Conservation (phyloP, 257 asterid species). For the Solanum etuberosum region DNA sequence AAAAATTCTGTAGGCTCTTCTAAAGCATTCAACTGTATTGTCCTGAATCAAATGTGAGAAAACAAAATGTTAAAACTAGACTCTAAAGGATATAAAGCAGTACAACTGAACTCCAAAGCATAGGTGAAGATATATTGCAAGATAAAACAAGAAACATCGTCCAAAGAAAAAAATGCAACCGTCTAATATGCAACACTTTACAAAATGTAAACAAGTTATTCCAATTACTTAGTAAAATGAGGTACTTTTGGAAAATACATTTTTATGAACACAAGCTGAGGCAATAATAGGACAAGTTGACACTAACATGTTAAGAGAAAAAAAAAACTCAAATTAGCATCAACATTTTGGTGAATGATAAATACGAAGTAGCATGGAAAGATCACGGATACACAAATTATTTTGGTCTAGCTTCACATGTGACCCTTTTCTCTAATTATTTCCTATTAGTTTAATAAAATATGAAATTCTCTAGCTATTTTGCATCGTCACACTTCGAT, state of each 20-base stretch:
- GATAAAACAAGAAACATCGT: background rate
- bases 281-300: background rate
- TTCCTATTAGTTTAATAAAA: background rate
- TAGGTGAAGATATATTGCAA: background rate
- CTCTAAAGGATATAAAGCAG: background rate
- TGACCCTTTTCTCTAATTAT: background rate
- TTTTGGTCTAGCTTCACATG: background rate
- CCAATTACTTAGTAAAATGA: background rate
- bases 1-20: conserved; percentile 89
- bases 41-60: conserved; percentile 44
- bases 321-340: background rate
- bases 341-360: background rate
- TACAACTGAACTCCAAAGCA: background rate
- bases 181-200: background rate
- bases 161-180: background rate
- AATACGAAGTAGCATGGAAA: background rate
- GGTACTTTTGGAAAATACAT: background rate
- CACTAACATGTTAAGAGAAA: background rate
- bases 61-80: conserved; percentile 7
- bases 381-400: background rate
- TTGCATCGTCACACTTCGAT: background rate
- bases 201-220: background rate
- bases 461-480: background rate
- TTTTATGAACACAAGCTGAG: background rate
- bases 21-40: conserved; percentile 73